These are phyloP conservation scores for Jasminum sambac DNA, from an alignment of 257 asterid genomes.

Conservation along the genomic window DNA sequence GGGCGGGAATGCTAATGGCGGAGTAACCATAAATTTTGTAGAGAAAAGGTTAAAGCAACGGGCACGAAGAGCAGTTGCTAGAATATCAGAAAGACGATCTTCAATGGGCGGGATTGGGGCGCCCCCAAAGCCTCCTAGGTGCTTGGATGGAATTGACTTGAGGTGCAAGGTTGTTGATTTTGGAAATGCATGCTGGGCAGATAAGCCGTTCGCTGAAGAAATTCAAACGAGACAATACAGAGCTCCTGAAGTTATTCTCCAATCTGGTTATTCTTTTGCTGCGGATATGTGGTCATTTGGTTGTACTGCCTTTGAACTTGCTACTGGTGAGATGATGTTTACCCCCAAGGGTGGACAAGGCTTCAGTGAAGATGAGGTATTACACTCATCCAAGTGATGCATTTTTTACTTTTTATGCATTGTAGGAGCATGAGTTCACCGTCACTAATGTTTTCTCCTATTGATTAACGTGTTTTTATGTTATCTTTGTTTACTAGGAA, in stretches of 20 bases:
- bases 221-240: constrained; percentile 97
- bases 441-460: constrained; percentile 8
- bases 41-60: constrained; percentile 90
- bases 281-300: constrained; percentile 99
- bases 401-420: constrained; percentile 18
- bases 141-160: constrained; percentile 80
- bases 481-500: not conserved
- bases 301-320: constrained; percentile 93
- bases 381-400: constrained; percentile 1
- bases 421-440: constrained; percentile 8
- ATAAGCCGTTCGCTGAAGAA: constrained; percentile 79
- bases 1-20: constrained; percentile 75
- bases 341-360: constrained; percentile 88
- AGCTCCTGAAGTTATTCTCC: constrained; percentile 94
- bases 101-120: constrained; percentile 64
- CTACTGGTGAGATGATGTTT: constrained; percentile 99
- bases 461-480: constrained; percentile 5
- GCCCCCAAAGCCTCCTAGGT: constrained; percentile 60
- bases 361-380: constrained; percentile 95
- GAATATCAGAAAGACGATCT: constrained; percentile 68
- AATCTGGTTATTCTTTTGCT: constrained; percentile 81
- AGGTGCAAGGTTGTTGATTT: constrained; percentile 95
- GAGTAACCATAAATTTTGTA: constrained; percentile 46
- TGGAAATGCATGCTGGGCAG: constrained; percentile 98
- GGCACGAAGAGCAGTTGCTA: constrained; percentile 95